These are phyloP conservation scores for Meira nashicola DNA, from an alignment of 1,284 basidiomycete genomes.

Conservation along the genomic window DNA sequence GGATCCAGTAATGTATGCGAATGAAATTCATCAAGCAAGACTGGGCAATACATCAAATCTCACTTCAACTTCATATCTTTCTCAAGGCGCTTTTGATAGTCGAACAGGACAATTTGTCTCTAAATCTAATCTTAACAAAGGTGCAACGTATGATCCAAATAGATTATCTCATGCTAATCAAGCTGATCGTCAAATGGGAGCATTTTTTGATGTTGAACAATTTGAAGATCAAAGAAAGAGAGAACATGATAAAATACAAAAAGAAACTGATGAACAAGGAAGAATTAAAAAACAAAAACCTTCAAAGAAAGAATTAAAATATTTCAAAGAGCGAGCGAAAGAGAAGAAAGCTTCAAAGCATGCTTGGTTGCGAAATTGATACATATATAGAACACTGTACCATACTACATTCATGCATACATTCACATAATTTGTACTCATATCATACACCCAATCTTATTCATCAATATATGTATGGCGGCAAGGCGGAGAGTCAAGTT, in stretches of 20 bases:
- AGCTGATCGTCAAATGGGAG: constrained; percentile 15
- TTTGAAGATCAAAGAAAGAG: constrained; percentile 11
- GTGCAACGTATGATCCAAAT: constrained; percentile 3
- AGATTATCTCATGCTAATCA: constrained; percentile 5
- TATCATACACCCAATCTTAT: no score
- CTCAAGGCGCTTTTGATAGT: constrained; percentile 4
- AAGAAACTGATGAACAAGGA: neutral
- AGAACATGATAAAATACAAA: neutral
- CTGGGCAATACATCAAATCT: neutral
- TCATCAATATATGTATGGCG: no score
- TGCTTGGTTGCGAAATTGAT: constrained; percentile 10
- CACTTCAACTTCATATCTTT: neutral
- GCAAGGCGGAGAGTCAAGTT: no score
- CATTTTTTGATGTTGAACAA: constrained; percentile 14
- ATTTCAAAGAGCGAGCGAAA: constrained; percentile 10
- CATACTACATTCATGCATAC: no score
- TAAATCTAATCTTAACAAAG: neutral
- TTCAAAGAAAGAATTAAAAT: constrained; percentile 16
- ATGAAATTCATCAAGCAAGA: constrained; percentile 4
- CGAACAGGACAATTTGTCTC: constrained; percentile 12
- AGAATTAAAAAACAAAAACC: constrained; percentile 5
- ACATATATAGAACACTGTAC: no score
- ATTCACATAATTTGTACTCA: neutral
- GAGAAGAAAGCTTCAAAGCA: constrained; percentile 15
- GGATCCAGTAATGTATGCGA: constrained; percentile 13